Conservation (phyloP, 495 filamentous ascomycete genomes). For the Penicillium steckii region DNA sequence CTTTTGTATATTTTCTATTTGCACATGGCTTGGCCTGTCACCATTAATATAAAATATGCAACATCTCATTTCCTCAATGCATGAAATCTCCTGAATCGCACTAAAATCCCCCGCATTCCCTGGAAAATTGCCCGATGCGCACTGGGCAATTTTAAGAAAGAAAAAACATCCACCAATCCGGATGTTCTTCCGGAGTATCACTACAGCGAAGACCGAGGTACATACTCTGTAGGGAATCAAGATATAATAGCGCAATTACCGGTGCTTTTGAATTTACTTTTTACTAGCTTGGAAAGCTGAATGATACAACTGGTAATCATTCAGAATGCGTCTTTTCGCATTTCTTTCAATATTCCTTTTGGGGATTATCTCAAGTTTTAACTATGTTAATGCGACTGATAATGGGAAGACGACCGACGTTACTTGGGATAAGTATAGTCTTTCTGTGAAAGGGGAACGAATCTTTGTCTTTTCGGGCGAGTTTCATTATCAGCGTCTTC, state of each 20-base stretch:
- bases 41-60: too few relatives aligned
- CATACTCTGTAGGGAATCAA: not conserved
- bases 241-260: too few relatives aligned
- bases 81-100: too few relatives aligned
- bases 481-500: conserved; percentile 57
- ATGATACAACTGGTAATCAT: too few relatives aligned
- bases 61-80: too few relatives aligned
- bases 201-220: conserved; percentile 27
- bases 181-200: conserved; percentile 15
- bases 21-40: too few relatives aligned
- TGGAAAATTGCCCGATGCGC: conserved; percentile 25
- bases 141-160: not conserved
- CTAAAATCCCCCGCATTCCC: conserved; percentile 15
- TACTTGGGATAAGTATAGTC: conserved; percentile 58
- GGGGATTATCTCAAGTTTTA: conserved; percentile 19
- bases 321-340: conserved; percentile 20
- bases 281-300: too few relatives aligned
- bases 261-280: too few relatives aligned
- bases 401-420: conserved; percentile 31
- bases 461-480: conserved; percentile 59
- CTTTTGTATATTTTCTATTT: too few relatives aligned
- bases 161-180: conserved; percentile 35
- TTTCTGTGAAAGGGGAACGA: conserved; percentile 54
- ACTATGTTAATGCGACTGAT: conserved; percentile 36
- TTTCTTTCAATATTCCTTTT: conserved; percentile 30